Evolutionary conservation across 225 moss, liverwort and hornwort species (phyloP).

Genomic region (Marchantia paleacea): DNA sequence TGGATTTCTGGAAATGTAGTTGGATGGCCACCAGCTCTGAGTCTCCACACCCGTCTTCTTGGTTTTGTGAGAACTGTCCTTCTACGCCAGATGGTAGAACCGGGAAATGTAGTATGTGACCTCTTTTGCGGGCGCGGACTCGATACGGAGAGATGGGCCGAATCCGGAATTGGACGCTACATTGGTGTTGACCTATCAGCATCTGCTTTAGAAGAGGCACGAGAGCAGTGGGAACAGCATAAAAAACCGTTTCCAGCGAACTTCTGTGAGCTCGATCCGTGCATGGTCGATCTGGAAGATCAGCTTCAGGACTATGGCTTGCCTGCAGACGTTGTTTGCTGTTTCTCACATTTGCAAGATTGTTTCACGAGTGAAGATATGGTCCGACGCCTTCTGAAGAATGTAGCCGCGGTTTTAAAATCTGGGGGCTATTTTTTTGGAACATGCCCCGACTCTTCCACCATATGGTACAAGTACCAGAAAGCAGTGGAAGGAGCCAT

Average conservation of each 20-base stretch:
- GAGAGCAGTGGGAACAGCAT: constrained; percentile 82
- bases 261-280: constrained; percentile 89
- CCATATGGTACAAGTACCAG: constrained; percentile 99
- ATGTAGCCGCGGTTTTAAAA: constrained; percentile 77
- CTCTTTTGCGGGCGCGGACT: constrained; percentile 50
- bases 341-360: constrained; percentile 88
- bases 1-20: constrained; percentile 34
- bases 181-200: constrained; percentile 74
- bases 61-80: constrained; percentile 43
- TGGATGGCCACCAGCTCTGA: constrained; percentile 28
- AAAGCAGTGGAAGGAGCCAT: constrained; percentile 94
- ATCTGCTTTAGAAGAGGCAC: constrained; percentile 88
- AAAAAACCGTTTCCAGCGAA: constrained; percentile 68
- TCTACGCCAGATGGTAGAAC: constrained; percentile 35
- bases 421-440: constrained; percentile 97
- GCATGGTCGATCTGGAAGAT: constrained; percentile 84
- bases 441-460: constrained; percentile 93
- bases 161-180: constrained; percentile 40
- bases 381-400: constrained; percentile 73
- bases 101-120: constrained; percentile 42
- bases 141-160: constrained; percentile 47
- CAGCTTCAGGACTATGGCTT: constrained; percentile 64
- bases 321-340: constrained; percentile 76
- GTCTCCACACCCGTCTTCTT: constrained; percentile 36
- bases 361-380: constrained; percentile 82